Conservation (phyloP, 257 asterid species). For the Solanum peruvianum region DNA sequence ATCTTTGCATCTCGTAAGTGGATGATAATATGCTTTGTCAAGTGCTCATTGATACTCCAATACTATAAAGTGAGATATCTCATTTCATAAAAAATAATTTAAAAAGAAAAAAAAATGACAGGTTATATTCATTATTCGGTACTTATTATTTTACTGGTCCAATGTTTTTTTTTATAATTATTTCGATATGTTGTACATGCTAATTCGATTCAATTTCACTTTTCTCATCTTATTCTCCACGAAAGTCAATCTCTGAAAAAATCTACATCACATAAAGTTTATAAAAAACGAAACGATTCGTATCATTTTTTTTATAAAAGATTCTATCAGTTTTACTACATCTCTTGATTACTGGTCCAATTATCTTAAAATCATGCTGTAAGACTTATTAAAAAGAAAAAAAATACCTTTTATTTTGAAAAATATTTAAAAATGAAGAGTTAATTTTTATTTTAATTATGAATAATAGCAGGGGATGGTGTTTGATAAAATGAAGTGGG, state of each 20-base stretch:
- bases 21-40: not conserved
- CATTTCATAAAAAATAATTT: not conserved
- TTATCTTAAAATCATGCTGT: not conserved
- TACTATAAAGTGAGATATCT: not conserved
- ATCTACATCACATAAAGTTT: not conserved
- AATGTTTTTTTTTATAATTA: not conserved
- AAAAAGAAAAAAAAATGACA: not conserved
- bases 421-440: no score
- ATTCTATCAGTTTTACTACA: not conserved
- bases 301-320: not conserved
- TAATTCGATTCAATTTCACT: not conserved
- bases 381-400: not conserved
- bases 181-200: not conserved
- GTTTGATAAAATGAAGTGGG: constrained; percentile 17
- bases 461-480: not conserved
- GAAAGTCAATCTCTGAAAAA: not conserved
- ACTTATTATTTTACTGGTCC: not conserved
- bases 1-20: not conserved
- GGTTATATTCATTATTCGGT: not conserved
- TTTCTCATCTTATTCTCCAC: not conserved
- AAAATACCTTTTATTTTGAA: no score
- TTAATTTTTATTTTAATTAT: not conserved
- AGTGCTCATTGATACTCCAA: not conserved
- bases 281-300: not conserved
- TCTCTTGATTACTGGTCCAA: not conserved